Evolutionary conservation across 768 basidiomycete genomes (phyloP), one percentile per base, ranked within the genome.

Genomic region (Rhizopogon vulgaris): DNA sequence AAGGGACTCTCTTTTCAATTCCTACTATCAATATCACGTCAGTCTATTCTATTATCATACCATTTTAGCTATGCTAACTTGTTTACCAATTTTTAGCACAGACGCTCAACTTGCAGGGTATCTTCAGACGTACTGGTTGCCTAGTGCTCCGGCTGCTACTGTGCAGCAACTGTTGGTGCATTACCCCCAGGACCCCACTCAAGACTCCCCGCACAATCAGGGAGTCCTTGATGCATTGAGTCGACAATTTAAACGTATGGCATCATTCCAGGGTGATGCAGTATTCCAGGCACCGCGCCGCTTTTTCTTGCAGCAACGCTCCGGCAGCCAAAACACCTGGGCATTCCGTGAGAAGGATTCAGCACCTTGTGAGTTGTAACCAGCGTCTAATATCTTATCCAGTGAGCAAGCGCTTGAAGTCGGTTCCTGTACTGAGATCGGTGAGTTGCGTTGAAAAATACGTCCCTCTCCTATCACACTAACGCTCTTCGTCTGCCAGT

Each of bases 131-230:
- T 56, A 61, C 39, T 64, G 58, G 52, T 18, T 71, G 0, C 69
- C 69, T 4, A 61, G 61, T 4, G 60, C 65, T 2, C 58, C 71
- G 0, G 1, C n/a, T 2, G n/a, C 36, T 1, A 60, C 60, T 22
- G 18, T 74, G 3, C 56, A 64, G 11, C 51, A 59, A 10, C 39
- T 78, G n/a, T 51, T 56, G 52, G n/a, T 0, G 2, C 25, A 56
- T 43, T 79, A 78, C 53, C 72, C 79, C 1, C 51, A 59, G 0
- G 71, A 76, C 47, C 58, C 71, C 2, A 62, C 66, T 0, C 57
- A 72, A 48, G 82, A 81, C 14, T 82, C 79, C 0, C 82, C 81
- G 0, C 83, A 76, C 55, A 71, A 70, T 51, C 82, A 80, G 0
- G 71, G 74, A 0, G n/a, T 58, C 38, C 52, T 70, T 14, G 78